Evolutionary conservation across 768 basidiomycete species (phyloP).

Genomic region (Serendipita sp.): DNA sequence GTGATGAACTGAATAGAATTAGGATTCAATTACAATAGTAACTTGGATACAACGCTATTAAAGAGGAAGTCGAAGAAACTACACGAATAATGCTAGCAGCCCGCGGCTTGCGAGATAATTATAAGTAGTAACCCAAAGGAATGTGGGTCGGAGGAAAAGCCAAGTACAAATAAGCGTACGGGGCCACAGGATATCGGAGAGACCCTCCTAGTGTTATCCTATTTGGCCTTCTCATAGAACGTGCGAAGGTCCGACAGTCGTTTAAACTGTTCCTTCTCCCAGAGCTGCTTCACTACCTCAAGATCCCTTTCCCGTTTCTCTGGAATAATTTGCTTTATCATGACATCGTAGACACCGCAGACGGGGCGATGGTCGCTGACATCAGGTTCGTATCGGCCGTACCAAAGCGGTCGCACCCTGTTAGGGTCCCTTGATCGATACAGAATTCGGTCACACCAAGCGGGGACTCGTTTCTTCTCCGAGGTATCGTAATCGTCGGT

Average conservation of each 20-base stretch:
- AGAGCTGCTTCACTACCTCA: not conserved
- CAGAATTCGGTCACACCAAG: constrained; percentile 93
- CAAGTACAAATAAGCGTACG: not conserved
- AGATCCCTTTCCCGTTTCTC: constrained; percentile 28
- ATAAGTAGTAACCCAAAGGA: not conserved
- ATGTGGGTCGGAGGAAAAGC: not conserved
- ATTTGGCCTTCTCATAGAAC: not conserved
- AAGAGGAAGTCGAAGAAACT: too few species aligned
- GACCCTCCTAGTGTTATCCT: not conserved
- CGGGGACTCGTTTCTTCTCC: constrained; percentile 76
- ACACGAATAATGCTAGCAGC: too few species aligned
- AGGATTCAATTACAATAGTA: too few species aligned
- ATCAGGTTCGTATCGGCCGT: constrained; percentile 69
- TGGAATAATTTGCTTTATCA: constrained; percentile 51
- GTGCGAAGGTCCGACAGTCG: not conserved
- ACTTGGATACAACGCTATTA: too few species aligned
- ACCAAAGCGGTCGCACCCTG: constrained; percentile 51
- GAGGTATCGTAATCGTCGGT: constrained; percentile 72
- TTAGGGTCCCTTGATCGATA: constrained; percentile 38
- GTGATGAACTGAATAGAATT: too few species aligned
- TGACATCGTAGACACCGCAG: constrained; percentile 58
- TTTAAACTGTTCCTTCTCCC: not conserved
- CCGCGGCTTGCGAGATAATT: too few species aligned
- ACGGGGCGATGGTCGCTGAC: constrained; percentile 86
- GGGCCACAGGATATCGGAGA: not conserved